A percentile compares a stretch with the other conserved stretches of the same genome.
phyloP scores from a whole-genome alignment of 345 rosid genomes.

The Acer negundo region DNA sequence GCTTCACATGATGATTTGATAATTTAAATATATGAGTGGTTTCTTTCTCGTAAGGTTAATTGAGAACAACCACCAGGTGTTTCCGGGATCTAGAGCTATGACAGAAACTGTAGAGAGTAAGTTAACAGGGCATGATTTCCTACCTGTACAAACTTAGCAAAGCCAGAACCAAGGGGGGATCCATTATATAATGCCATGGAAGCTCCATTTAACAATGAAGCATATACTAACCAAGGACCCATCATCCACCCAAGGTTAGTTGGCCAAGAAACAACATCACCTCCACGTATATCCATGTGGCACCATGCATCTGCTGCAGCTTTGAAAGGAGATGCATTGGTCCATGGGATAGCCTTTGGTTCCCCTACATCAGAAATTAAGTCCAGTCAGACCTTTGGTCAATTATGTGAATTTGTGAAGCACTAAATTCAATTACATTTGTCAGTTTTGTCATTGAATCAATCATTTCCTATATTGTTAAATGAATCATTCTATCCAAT shows the following conservation, averaged over 20 bases:
- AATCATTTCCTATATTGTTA: background rate
- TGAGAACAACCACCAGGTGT: background rate
- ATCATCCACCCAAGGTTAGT: conserved; percentile 99
- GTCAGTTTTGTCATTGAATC: background rate
- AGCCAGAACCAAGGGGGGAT: conserved; percentile 81
- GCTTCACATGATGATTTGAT: background rate
- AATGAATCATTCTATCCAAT: background rate
- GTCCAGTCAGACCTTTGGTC: background rate
- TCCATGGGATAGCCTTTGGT: conserved; percentile 99
- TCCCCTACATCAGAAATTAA: conserved; percentile 64
- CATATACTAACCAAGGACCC: conserved; percentile 99
- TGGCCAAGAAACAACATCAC: conserved; percentile 91
- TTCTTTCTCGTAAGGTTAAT: background rate
- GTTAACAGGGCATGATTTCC: background rate
- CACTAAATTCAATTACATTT: background rate
- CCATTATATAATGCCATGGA: conserved; percentile 90
- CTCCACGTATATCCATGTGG: conserved; percentile 82
- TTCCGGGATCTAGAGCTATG: conserved; percentile 2
- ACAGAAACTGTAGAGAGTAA: background rate
- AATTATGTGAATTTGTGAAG: background rate
- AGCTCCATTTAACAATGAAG: conserved; percentile 86
- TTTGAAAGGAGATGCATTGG: conserved; percentile 67
- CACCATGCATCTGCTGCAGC: conserved; percentile 99
- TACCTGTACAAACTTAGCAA: conserved; percentile 97
- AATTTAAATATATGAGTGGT: background rate